Conservation (phyloP, 805 yeast genomes). For the Yarrowia phangngaensis region DNA sequence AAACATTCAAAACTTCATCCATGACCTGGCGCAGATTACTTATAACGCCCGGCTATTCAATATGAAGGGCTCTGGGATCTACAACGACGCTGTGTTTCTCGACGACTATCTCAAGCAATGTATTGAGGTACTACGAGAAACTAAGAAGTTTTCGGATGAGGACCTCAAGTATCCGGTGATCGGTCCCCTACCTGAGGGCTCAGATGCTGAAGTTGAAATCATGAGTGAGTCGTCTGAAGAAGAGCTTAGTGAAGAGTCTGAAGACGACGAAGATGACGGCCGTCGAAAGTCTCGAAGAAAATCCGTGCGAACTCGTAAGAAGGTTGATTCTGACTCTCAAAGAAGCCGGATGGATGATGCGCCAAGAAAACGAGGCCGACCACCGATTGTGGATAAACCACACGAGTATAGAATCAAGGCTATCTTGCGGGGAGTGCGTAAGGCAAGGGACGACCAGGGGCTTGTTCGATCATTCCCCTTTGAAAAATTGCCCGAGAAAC, state of each 20-base stretch:
- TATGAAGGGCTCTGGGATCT: constrained; percentile 61
- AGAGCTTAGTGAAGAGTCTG: constrained; percentile 34
- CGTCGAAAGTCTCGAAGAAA: constrained; percentile 31
- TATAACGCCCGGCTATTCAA: constrained; percentile 90
- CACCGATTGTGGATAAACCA: constrained; percentile 86
- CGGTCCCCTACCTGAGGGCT: constrained; percentile 62
- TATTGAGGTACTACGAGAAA: constrained; percentile 50
- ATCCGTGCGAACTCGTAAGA: constrained; percentile 2
- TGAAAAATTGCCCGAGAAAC: constrained; percentile 76
- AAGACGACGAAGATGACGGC: constrained; percentile 38
- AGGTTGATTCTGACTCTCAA: constrained; percentile 29
- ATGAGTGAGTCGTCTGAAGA: constrained; percentile 34
- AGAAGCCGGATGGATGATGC: constrained; percentile 36
- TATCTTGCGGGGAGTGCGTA: constrained; percentile 74
- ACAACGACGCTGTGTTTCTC: constrained; percentile 60
- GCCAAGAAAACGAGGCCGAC: constrained; percentile 75
- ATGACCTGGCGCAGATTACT: constrained; percentile 75
- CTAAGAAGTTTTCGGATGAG: constrained; percentile 40
- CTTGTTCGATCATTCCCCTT: constrained; percentile 55
- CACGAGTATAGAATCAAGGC: constrained; percentile 89
- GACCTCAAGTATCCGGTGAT: constrained; percentile 55
- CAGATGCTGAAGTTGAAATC: constrained; percentile 34
- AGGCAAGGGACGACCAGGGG: constrained; percentile 55
- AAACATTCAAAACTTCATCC: constrained; percentile 58
- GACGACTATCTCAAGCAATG: constrained; percentile 49